A percentile compares a stretch with the other conserved stretches of the same genome.
phyloP scores from a whole-genome alignment of 139 green algal genomes.

The Gonium pectorale region DNA sequence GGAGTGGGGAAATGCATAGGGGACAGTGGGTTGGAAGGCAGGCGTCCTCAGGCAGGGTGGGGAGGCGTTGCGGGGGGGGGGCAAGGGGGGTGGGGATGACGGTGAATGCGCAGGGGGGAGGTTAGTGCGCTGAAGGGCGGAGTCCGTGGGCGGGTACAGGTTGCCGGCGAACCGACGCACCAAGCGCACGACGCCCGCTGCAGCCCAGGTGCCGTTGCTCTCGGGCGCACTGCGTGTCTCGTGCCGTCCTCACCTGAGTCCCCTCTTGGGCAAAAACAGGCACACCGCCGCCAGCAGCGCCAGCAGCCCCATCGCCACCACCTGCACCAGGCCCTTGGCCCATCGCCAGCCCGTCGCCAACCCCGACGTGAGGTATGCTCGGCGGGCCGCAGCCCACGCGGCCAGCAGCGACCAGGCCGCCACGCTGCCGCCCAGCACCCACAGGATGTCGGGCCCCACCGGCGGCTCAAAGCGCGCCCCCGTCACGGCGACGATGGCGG shows the following conservation, averaged over 20 bases:
- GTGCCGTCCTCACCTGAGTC: slow-evolving; percentile 13
- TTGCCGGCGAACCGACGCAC: too few relatives aligned
- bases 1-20: background rate
- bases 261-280: slow-evolving; percentile 5
- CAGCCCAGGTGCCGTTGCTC: too few relatives aligned
- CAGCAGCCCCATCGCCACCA: background rate
- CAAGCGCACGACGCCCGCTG: too few relatives aligned
- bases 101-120: too few relatives aligned
- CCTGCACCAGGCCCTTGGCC: slow-evolving; percentile 29
- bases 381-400: background rate
- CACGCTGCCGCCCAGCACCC: slow-evolving; percentile 31
- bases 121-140: too few relatives aligned
- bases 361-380: background rate
- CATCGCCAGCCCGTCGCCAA: slow-evolving; percentile 8
- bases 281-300: background rate
- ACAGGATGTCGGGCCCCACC: background rate
- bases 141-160: too few relatives aligned
- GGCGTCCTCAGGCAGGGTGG: background rate
- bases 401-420: background rate
- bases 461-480: slow-evolving; percentile 1
- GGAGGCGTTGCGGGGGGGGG: too few relatives aligned
- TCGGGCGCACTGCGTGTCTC: too few relatives aligned
- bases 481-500: slow-evolving; percentile 9
- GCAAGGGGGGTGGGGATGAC: too few relatives aligned
- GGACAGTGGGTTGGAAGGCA: background rate